Base-by-base conservation (phyloP, 352 stramenopile species). In the Peronospora farinosa region DNA sequence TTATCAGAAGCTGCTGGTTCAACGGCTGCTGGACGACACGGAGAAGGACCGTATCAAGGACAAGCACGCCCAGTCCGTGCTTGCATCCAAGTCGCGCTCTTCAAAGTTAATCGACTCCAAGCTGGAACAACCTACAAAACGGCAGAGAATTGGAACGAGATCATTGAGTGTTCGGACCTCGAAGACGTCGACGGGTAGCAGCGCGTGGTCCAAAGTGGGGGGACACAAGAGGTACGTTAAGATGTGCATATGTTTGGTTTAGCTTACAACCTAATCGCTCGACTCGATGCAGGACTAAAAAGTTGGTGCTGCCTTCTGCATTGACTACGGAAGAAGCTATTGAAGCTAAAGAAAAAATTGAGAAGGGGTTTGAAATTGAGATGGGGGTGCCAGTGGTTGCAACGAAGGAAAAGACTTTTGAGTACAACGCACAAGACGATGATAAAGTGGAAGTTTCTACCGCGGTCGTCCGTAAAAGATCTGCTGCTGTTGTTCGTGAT, bases 31-130 rank as follows among this genome's bases (percentile, higher is more conserved):
- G 35, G 71, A 88, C 53, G 70, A 61, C 31, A 79, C 57, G 0
- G 81, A 92, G 60, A 90, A 92, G 58, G 69, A 75, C 40, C 81
- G 81, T 8, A 83, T 92, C 44, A 92, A 92, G 51, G 72, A 90
- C 54, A 74, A 77, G 12, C 81, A 92, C 50, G 76, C 75, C 42
- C 74, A 78, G 56, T 86, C 72, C 5, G 81, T 92, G 23, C 51
- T 73, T 17, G 78, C 82, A 19, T 90, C 74, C 25, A 86, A 86
- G 42, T 65, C 78, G 6, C 74, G 81, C 2, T 47, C 73, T 7
- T 88, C 81, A 7, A 88, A 88, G 49, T 45, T 90, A 5, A 67
- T 92, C 7, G 50, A 71, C 1, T 54, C 64, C 3, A 27, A 57
- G 16, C 3, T 57, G 17, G 40, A 45, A 25, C 60, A 56, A 25